Evolutionary conservation across 208 protist species (phyloP).

Genomic region (Trypanosomatidae sp.): DNA sequence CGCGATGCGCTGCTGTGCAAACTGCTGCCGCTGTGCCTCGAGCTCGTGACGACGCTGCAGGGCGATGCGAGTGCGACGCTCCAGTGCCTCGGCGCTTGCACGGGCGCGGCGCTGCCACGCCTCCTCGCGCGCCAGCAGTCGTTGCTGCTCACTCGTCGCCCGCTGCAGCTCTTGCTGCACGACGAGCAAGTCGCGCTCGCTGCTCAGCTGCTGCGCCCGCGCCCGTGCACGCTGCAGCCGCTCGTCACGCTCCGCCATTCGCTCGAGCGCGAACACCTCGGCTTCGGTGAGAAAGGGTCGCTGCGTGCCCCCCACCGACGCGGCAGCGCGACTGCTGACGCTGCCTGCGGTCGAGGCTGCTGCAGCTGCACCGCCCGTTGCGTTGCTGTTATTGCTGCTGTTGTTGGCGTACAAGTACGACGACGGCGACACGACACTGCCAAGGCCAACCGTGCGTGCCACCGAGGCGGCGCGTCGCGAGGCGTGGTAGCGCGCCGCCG

Average conservation of each 20-base stretch:
- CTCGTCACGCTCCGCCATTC: slow-evolving; percentile 43
- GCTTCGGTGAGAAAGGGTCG: slow-evolving; percentile 17
- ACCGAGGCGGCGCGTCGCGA: slow-evolving; percentile 21
- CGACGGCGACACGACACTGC: slow-evolving; percentile 2
- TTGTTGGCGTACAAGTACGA: too few relatives aligned
- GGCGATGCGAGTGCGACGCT: slow-evolving; percentile 9
- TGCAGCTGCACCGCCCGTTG: slow-evolving; percentile 1
- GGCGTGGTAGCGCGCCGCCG: slow-evolving; percentile 13
- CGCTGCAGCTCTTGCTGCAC: slow-evolving; percentile 26
- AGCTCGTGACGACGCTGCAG: slow-evolving; percentile 12
- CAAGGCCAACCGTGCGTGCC: slow-evolving; percentile 6
- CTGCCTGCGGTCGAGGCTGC: slow-evolving; percentile 1
- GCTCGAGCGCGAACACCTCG: slow-evolving; percentile 24
- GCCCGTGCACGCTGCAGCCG: slow-evolving; percentile 20
- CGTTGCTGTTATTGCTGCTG: neutral
- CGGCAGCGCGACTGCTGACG: too few relatives aligned
- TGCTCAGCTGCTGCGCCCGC: slow-evolving; percentile 14
- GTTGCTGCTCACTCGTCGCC: slow-evolving; percentile 14
- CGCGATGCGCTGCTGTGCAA: neutral
- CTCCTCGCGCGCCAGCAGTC: slow-evolving; percentile 2
- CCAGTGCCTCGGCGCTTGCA: slow-evolving; percentile 2
- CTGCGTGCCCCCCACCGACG: neutral
- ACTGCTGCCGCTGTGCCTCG: slow-evolving; percentile 12
- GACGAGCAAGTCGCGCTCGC: slow-evolving; percentile 9
- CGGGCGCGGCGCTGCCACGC: slow-evolving; percentile 3